Evolutionary conservation across 2,329 filamentous ascomycete species (phyloP).

Genomic region (Botrytis byssoidea): DNA sequence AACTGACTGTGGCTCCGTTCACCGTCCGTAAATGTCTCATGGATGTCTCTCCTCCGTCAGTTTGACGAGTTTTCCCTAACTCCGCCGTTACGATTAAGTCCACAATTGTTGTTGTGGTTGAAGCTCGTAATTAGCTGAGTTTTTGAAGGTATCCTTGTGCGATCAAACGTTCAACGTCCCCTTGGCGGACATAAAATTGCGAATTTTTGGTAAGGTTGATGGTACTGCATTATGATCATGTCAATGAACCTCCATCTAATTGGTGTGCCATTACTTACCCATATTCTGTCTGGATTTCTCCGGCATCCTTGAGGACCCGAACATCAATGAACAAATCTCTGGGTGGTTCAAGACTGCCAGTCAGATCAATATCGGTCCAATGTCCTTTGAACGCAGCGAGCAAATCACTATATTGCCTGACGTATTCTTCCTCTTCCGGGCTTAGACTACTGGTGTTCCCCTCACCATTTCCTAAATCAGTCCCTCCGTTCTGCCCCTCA

Average conservation of each 20-base stretch:
- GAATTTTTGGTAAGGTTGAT: conserved; percentile 98
- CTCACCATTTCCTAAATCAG: conserved; percentile 45
- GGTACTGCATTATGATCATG: conserved; percentile 54
- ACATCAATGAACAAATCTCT: conserved; percentile 96
- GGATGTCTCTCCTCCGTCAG: not conserved
- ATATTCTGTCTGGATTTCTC: conserved; percentile 98
- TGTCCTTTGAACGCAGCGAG: conserved; percentile 96
- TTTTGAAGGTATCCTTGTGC: conserved; percentile 93
- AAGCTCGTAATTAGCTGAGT: conserved; percentile 59
- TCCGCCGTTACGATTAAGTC: not conserved
- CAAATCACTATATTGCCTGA: conserved; percentile 85
- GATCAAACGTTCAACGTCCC: conserved; percentile 92
- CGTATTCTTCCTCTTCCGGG: conserved; percentile 95
- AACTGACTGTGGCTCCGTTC: not conserved
- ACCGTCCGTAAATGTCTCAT: not conserved
- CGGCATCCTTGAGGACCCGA: conserved; percentile 90
- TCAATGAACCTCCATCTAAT: conserved; percentile 16
- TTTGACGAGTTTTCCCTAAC: not conserved
- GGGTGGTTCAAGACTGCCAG: conserved; percentile 90
- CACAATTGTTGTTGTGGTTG: not conserved
- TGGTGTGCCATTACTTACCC: conserved; percentile 59
- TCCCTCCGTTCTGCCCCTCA: conserved; percentile 38
- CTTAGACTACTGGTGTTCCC: conserved; percentile 73
- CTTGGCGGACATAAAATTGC: conserved; percentile 94
- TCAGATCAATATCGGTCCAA: conserved; percentile 97